Evolutionary conservation across 2,329 filamentous ascomycete species (phyloP).

Genomic region (Epicoccum nigrum): DNA sequence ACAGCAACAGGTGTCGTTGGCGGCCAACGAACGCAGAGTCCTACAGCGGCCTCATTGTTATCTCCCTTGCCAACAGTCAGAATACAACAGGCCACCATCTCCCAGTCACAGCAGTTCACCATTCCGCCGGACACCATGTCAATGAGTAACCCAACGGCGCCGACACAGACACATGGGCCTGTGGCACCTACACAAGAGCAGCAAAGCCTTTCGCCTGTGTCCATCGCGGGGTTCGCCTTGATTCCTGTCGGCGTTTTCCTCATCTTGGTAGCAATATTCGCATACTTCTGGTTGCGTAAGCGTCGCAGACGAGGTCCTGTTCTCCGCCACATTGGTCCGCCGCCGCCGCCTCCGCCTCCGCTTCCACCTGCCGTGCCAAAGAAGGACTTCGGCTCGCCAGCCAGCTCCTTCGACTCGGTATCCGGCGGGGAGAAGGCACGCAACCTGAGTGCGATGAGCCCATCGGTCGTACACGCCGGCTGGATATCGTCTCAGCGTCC

Average conservation of each 20-base stretch:
- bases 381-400: constrained; percentile 20
- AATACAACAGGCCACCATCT: constrained; percentile 18
- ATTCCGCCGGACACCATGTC: background rate
- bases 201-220: constrained; percentile 13
- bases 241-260: constrained; percentile 29
- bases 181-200: background rate
- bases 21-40: constrained; percentile 3
- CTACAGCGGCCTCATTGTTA: background rate
- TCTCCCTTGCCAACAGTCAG: constrained; percentile 11
- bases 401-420: constrained; percentile 16
- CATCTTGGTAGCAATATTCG: constrained; percentile 22
- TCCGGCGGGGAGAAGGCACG: constrained; percentile 25
- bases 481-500: constrained; percentile 1
- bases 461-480: constrained; percentile 4
- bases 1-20: background rate
- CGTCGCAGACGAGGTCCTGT: constrained; percentile 5
- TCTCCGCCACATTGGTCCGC: constrained; percentile 2
- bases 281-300: constrained; percentile 27
- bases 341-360: constrained; percentile 14
- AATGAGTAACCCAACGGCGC: background rate
- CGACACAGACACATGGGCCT: constrained; percentile 1
- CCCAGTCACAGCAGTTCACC: constrained; percentile 11
- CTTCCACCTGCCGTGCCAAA: constrained; percentile 19
- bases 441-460: constrained; percentile 28
- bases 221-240: constrained; percentile 34